phyloP scores from a whole-genome alignment of 768 basidiomycete species.

The Termitomyces heimii region DNA sequence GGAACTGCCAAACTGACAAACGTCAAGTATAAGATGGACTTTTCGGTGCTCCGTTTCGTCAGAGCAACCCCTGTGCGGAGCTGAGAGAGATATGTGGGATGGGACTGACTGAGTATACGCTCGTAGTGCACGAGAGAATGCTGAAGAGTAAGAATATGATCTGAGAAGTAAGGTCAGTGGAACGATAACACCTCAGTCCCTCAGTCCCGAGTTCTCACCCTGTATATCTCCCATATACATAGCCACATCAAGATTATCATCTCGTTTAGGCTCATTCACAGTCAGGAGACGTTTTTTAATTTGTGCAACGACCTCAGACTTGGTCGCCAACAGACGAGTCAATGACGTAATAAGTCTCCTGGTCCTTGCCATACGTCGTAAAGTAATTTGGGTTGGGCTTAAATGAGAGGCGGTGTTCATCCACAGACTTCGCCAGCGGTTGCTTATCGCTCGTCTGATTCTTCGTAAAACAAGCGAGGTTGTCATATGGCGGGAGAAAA shows the following conservation, averaged over 20 bases:
- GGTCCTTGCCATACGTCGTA: constrained; percentile 76
- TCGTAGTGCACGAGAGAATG: constrained; percentile 84
- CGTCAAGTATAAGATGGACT: constrained; percentile 60
- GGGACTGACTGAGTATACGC: constrained; percentile 80
- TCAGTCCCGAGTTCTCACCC: constrained; percentile 49
- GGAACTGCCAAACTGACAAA: constrained; percentile 63
- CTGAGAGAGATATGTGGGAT: constrained; percentile 80
- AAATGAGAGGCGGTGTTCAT: constrained; percentile 15
- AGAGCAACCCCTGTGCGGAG: constrained; percentile 56
- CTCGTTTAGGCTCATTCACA: constrained; percentile 31
- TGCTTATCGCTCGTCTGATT: constrained; percentile 24
- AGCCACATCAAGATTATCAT: constrained; percentile 62
- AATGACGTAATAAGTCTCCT: constrained; percentile 76
- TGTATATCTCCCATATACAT: constrained; percentile 92
- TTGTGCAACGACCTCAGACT: constrained; percentile 77
- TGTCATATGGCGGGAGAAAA: constrained; percentile 27
- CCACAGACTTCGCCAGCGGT: constrained; percentile 16
- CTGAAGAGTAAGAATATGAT: constrained; percentile 87
- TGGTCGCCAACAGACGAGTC: constrained; percentile 67
- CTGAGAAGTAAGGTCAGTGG: constrained; percentile 30
- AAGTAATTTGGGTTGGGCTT: constrained; percentile 37
- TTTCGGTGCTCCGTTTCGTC: constrained; percentile 59
- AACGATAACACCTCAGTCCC: neutral
- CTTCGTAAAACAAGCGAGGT: constrained; percentile 29
- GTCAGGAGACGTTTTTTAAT: constrained; percentile 68